These are phyloP conservation scores for Elsinoe arachidis DNA, from an alignment of 2,329 filamentous ascomycete species.

Conservation along the genomic window DNA sequence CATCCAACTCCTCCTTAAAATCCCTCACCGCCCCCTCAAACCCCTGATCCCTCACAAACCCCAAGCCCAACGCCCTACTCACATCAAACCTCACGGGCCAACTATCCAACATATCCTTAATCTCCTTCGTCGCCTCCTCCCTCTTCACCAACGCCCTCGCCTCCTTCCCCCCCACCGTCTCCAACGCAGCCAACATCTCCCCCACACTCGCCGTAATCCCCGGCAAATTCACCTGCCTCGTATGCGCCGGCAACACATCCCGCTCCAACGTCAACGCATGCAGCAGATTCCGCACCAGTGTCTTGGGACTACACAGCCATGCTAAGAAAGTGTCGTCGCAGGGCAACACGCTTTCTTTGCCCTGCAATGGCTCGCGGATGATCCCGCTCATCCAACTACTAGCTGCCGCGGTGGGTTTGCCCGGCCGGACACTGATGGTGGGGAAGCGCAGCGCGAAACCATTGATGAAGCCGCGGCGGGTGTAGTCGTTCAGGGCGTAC, in stretches of 20 bases:
- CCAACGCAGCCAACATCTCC: constrained; percentile 49
- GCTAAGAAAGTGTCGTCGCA: constrained; percentile 44
- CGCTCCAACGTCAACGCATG: constrained; percentile 42
- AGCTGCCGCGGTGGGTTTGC: constrained; percentile 43
- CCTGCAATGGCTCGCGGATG: constrained; percentile 45
- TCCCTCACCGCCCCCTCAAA: constrained; percentile 40
- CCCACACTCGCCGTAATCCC: constrained; percentile 47
- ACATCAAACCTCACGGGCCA: constrained; percentile 51
- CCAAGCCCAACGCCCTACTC: constrained; percentile 47
- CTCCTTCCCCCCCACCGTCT: constrained; percentile 46
- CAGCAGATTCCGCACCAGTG: constrained; percentile 46
- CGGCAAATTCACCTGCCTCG: constrained; percentile 47
- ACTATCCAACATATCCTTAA: constrained; percentile 46
- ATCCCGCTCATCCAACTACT: constrained; percentile 46
- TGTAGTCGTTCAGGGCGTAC: constrained; percentile 44
- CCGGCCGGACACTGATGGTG: constrained; percentile 44
- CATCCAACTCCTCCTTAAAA: constrained; percentile 30
- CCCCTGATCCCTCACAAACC: constrained; percentile 42
- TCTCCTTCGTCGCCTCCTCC: constrained; percentile 43
- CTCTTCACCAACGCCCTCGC: constrained; percentile 42
- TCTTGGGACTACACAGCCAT: constrained; percentile 50
- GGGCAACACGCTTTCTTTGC: constrained; percentile 43
- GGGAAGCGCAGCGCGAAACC: constrained; percentile 40
- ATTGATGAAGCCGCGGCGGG: constrained; percentile 42
- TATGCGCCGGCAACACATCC: constrained; percentile 41